Evolutionary conservation across 306 rosid genomes (phyloP).

Genomic region (Rubus parviflorus): DNA sequence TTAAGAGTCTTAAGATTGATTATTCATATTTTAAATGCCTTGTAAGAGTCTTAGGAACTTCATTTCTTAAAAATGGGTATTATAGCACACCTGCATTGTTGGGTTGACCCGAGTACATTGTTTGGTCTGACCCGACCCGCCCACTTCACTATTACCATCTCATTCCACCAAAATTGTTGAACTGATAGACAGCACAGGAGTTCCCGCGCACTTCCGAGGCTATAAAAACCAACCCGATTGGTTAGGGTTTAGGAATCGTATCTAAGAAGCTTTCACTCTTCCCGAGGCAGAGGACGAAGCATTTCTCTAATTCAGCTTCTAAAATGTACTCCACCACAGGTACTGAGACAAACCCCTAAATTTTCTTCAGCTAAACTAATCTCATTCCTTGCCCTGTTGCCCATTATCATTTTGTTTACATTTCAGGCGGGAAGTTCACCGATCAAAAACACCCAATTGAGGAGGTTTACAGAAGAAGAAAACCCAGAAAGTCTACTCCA

Average conservation of each 20-base stretch:
- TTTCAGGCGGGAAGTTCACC: constrained; percentile 27
- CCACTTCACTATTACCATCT: too few species aligned
- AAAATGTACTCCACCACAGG: constrained; percentile 4
- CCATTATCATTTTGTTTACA: neutral
- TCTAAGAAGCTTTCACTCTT: neutral
- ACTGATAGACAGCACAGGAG: neutral
- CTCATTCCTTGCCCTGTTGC: neutral
- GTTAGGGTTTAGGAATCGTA: neutral
- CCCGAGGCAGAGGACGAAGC: neutral
- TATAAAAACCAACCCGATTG: neutral
- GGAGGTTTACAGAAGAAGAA: constrained; percentile 64
- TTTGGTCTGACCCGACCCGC: neutral
- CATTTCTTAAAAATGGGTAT: too few species aligned
- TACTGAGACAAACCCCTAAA: neutral
- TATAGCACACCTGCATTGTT: too few species aligned
- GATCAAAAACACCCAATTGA: constrained; percentile 32
- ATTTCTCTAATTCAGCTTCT: neutral
- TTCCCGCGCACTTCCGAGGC: constrained; percentile 5
- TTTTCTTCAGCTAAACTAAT: neutral
- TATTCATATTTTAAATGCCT: too few species aligned
- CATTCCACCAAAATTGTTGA: neutral
- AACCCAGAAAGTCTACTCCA: constrained; percentile 29
- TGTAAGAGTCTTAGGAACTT: too few species aligned
- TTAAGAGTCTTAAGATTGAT: too few species aligned
- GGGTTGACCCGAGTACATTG: neutral